These are phyloP conservation scores for Spatholobus suberectus DNA, from an alignment of 306 rosid genomes.

Conservation along the genomic window DNA sequence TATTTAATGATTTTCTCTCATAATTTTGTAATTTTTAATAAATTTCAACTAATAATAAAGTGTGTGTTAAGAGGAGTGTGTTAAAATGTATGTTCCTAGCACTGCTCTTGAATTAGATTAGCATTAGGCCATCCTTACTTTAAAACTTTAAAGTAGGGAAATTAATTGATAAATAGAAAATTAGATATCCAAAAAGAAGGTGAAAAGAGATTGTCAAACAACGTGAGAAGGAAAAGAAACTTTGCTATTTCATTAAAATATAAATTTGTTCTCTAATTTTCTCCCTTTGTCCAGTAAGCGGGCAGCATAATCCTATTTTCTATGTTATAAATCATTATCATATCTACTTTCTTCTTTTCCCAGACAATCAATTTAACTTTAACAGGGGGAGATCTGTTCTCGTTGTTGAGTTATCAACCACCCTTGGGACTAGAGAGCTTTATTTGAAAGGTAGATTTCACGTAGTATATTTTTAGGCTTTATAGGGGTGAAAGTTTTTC, in stretches of 20 bases:
- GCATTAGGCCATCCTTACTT: too few species aligned
- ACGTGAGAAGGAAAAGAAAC: neutral
- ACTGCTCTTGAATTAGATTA: too few species aligned
- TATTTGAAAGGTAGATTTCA: slow-evolving; percentile 22
- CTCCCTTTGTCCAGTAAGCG: slow-evolving; percentile 42
- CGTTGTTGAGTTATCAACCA: slow-evolving; percentile 27
- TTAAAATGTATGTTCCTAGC: too few species aligned
- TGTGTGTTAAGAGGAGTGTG: too few species aligned
- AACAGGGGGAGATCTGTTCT: slow-evolving; percentile 22
- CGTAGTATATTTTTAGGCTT: slow-evolving; percentile 4
- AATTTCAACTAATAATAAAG: too few species aligned
- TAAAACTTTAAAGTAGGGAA: neutral
- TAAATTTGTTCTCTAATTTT: slow-evolving; percentile 28
- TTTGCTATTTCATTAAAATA: slow-evolving; percentile 27
- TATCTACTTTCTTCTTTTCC: slow-evolving; percentile 30
- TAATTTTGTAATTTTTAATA: too few species aligned
- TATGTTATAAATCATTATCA: slow-evolving; percentile 35
- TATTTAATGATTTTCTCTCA: too few species aligned
- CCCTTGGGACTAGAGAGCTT: slow-evolving; percentile 12
- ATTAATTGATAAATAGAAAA: neutral
- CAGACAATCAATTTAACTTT: slow-evolving; percentile 31
- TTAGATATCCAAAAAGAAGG: neutral
- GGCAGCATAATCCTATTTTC: slow-evolving; percentile 46
- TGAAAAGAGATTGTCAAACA: neutral
- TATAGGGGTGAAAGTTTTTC: neutral